A percentile compares a stretch with the other conserved stretches of the same genome.
phyloP scores from a whole-genome alignment of 148 eudicot species.

The Silene latifolia region DNA sequence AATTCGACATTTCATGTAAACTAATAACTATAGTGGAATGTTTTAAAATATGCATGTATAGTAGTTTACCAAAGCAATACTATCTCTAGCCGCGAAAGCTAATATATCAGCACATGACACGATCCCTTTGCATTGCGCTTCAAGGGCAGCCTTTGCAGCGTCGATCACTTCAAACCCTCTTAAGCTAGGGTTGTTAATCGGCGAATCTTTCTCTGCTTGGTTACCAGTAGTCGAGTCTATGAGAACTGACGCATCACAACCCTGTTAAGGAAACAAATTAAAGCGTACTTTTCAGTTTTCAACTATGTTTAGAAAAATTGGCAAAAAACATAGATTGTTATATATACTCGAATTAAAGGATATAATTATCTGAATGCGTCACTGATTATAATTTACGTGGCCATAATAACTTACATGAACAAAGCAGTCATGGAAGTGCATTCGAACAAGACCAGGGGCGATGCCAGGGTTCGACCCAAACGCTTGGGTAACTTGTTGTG shows the following conservation, averaged over 20 bases:
- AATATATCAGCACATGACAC: slow-evolving; percentile 39
- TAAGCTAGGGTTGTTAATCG: slow-evolving; percentile 58
- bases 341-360: too few species aligned
- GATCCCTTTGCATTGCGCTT: slow-evolving; percentile 43
- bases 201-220: slow-evolving; percentile 74
- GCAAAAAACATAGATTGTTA: too few species aligned
- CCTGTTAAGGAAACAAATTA: slow-evolving; percentile 27
- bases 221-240: slow-evolving; percentile 62
- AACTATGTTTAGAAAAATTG: too few species aligned
- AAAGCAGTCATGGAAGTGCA: slow-evolving; percentile 72
- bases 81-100: slow-evolving; percentile 33
- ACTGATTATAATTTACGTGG: neutral
- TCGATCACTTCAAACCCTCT: slow-evolving; percentile 80
- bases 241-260: slow-evolving; percentile 83
- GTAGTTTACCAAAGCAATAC: slow-evolving; percentile 22
- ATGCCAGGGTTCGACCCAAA: slow-evolving; percentile 32
- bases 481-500: slow-evolving; percentile 38
- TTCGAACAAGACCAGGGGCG: slow-evolving; percentile 53
- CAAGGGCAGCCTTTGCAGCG: slow-evolving; percentile 58
- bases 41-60: too few species aligned
- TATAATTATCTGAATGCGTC: too few species aligned
- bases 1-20: too few species aligned
- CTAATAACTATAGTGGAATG: too few species aligned
- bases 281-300: too few species aligned
- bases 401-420: slow-evolving; percentile 37